Evolutionary conservation across 768 basidiomycete species (phyloP), one percentile per base, ranked within the genome.

Genomic region (Suillus paluster): DNA sequence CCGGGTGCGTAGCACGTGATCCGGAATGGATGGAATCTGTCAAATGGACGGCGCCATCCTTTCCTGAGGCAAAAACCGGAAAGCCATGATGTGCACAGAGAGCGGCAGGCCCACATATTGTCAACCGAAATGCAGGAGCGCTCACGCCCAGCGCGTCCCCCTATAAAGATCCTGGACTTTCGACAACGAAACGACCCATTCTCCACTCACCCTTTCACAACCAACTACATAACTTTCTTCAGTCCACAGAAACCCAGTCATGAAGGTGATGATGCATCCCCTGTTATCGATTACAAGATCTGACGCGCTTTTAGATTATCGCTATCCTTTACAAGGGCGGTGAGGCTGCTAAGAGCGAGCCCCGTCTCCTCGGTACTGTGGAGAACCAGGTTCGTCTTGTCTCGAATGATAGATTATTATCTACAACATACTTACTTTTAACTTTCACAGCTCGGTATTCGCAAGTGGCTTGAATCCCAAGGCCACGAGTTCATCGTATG

Each of bases 241-340:
- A 10, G n/a, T n/a, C n/a, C n/a, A n/a, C n/a, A n/a, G n/a, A 25
- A 23, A 25, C 39, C 30, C 63, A 61, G 73, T 44, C 64, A 83
- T 83, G 82, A 83, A 83, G 81, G 82, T 80, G 58, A 42, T 42
- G 23, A 34, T 36, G 19, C 25, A 30, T 6, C 57, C 42, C 21
- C 21, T 52, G 27, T 46, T 34, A 3, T 5, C 21, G 14, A 38
- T 25, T 27, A 36, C 17, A 19, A n/a, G 19, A 48, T 41, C 50
- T 50, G 34, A 36, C 63, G 66, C 21, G 64, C 44, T 12, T 46
- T 23, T 57, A 92, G 88, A 77, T 92, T 68, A 83, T 92, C 50
- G 88, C 88, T 70, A 87, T 92, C 68, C 81, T 92, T 53, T 92
- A 91, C 77, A 80, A 83, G 64, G n/a, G n/a, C n/a, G n/a, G n/a